phyloP scores from a whole-genome alignment of 1,139 yeast genomes.

The Saccharomyces hybrid region DNA sequence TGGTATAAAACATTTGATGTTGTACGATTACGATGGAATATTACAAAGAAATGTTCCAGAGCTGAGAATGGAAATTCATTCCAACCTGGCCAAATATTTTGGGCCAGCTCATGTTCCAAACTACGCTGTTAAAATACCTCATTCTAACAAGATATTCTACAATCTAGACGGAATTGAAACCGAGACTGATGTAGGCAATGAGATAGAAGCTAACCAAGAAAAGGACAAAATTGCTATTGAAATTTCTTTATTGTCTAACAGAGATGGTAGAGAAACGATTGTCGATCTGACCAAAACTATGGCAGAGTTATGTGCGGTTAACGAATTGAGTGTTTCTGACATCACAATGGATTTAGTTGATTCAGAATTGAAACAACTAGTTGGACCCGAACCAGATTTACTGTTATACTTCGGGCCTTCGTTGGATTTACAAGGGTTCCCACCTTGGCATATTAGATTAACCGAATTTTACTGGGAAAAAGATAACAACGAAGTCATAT shows the following conservation, averaged over 20 bases:
- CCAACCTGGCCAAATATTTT: constrained; percentile 62
- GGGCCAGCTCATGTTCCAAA: constrained; percentile 65
- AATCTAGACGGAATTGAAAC: constrained; percentile 27
- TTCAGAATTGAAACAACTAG: constrained; percentile 64
- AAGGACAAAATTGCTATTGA: constrained; percentile 43
- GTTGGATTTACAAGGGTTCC: constrained; percentile 85
- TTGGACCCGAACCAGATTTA: constrained; percentile 87
- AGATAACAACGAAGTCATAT: constrained; percentile 70
- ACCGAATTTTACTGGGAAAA: constrained; percentile 89
- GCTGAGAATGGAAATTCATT: constrained; percentile 50
- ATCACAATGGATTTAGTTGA: constrained; percentile 70
- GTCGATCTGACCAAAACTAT: constrained; percentile 83
- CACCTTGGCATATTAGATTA: constrained; percentile 95
- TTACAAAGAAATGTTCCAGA: constrained; percentile 49
- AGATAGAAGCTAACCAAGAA: constrained; percentile 17
- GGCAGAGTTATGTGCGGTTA: constrained; percentile 61
- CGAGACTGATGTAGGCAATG: constrained; percentile 31
- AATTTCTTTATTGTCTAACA: constrained; percentile 58
- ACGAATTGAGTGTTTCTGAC: constrained; percentile 58
- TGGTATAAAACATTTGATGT: constrained; percentile 62
- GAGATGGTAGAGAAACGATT: constrained; percentile 86
- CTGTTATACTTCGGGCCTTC: constrained; percentile 77
- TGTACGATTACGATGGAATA: constrained; percentile 76
- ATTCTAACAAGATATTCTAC: constrained; percentile 39
- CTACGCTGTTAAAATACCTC: constrained; percentile 55